Base-by-base conservation (phyloP, 139 green algal species). In the Astrephomene gubernaculifera region DNA sequence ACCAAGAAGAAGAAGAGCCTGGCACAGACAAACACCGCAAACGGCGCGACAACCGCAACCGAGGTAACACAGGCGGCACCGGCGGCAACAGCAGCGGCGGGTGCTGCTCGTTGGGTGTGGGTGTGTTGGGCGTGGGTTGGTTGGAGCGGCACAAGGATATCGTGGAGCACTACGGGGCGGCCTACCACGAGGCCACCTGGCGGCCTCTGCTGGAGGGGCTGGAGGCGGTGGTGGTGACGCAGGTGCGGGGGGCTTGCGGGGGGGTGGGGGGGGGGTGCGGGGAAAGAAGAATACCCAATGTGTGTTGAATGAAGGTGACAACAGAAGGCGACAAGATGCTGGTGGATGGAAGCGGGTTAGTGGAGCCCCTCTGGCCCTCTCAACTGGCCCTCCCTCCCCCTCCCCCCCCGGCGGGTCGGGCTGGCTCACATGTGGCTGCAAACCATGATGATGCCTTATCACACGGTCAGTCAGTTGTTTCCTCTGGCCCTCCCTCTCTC, bases 141-240 rank as follows among this genome's bases (percentile, higher is more conserved):
- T 67, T 94, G 24, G 90, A 96, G 86, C 74, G 82, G 1, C 90
- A 94, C 71, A 93, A 92, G 82, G 90, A 93, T 64, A 75, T 87
- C 10, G 87, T 93, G 73, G 90, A 93, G 82, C 43, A 87, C 45
- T 91, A 90, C 63, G 90, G 87, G 27, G 82, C 82, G 31, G 57
- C 82, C 39, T 93, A 93, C 72, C 90, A 93, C n/a, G 90, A 90
- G 29, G 24, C 73, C 29, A 88, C 70, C 1, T 93, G 90, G 90
- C 64, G 78, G 87, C 87, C 90, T 6, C 39, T 93, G 0, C 49
- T 91, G 25, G 39, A 43, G 25, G 35, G 53, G 43, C 87, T 93
- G 70, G 67, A 89, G 70, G 36, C 31, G 6, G 71, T 88, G 12
- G 5, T 85, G 44, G 79, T 78, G 24, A 60, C 45, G 29, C 52